Conservation (phyloP, 75 land plant genomes). For the Cupressus sempervirens region DNA sequence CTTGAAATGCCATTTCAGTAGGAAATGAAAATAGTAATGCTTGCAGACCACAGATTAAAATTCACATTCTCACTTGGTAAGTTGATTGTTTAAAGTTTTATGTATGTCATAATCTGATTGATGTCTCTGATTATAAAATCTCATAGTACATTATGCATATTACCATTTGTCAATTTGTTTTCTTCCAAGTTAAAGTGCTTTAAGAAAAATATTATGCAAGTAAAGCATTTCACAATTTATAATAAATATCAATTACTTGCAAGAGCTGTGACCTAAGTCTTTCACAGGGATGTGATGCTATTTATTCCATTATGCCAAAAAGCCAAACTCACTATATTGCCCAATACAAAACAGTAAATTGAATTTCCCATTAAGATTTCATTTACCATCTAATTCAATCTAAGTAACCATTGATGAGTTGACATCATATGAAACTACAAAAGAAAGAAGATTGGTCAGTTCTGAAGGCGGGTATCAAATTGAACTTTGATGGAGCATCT, state of each 20-base stretch:
- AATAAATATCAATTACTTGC: not conserved
- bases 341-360: not conserved
- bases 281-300: not conserved
- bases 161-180: not conserved
- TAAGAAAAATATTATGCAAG: not conserved
- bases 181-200: not conserved
- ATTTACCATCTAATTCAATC: not conserved
- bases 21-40: not conserved
- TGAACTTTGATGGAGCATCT: no score
- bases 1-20: not conserved
- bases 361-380: not conserved
- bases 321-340: not conserved
- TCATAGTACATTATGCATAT: not conserved
- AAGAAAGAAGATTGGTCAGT: no score
- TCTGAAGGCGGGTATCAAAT: no score
- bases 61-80: no score
- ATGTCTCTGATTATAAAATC: no score
- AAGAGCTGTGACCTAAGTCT: not conserved
- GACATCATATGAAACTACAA: no score
- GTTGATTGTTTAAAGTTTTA: not conserved
- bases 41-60: no score
- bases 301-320: not conserved
- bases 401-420: no score
- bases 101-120: no score
- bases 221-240: not conserved